A percentile compares a stretch with the other conserved stretches of the same genome.
Conservation (phyloP, 2,329 filamentous ascomycete genomes). For the Scytalidium sp. region DNA sequence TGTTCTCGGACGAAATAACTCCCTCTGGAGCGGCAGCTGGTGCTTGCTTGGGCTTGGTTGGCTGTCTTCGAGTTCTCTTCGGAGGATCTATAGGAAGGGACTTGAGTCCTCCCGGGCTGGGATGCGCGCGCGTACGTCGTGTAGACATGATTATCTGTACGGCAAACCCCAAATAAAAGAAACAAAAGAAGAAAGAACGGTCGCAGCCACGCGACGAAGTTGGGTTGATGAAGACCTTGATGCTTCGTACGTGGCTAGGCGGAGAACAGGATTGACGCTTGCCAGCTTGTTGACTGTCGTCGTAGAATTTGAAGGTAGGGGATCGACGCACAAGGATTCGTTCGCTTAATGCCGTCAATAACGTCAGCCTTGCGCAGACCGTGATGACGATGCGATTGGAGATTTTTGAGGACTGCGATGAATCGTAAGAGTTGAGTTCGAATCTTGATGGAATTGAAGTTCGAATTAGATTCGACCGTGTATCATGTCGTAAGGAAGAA, state of each 20-base stretch:
- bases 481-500: background rate
- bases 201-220: background rate
- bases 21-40: background rate
- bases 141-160: background rate
- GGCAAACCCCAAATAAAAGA: background rate
- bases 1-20: background rate
- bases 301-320: background rate
- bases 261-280: background rate
- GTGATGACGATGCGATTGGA: background rate
- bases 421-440: background rate
- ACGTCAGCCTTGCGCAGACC: background rate
- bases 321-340: background rate
- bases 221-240: background rate
- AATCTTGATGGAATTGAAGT: background rate
- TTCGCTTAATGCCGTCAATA: background rate
- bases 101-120: slow-evolving; percentile 3
- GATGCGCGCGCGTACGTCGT: slow-evolving; percentile 4
- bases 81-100: background rate
- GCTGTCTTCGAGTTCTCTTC: background rate
- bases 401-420: too few species aligned
- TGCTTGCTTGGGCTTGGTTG: background rate
- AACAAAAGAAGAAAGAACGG: background rate
- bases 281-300: background rate
- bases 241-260: background rate
- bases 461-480: background rate